These are phyloP conservation scores for Rhizopogon vulgaris DNA, from an alignment of 768 basidiomycete species.

Conservation along the genomic window DNA sequence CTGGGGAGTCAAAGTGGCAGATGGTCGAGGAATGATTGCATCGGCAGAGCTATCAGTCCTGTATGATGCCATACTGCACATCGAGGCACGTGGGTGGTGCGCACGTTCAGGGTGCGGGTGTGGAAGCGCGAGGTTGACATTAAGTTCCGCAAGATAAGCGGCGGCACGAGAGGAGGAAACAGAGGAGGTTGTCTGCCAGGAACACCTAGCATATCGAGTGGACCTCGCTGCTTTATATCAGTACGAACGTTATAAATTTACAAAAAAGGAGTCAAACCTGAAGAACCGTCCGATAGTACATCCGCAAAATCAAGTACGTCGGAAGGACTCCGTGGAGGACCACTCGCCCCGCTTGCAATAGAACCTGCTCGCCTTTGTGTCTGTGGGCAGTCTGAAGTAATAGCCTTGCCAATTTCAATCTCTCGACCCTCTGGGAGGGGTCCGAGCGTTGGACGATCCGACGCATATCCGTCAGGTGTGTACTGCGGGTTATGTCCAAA, in stretches of 20 bases:
- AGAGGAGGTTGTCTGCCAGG: conserved; percentile 29
- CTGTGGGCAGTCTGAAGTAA: neutral
- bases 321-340: conserved; percentile 6
- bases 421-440: conserved; percentile 50
- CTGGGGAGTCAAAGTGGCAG: conserved; percentile 10
- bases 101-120: conserved; percentile 14
- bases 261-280: neutral
- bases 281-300: neutral
- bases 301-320: conserved; percentile 7
- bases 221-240: conserved; percentile 12
- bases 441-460: conserved; percentile 28
- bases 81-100: conserved; percentile 30
- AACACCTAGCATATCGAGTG: conserved; percentile 17
- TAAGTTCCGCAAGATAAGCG: conserved; percentile 26
- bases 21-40: conserved; percentile 42
- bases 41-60: conserved; percentile 54
- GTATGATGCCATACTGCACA: conserved; percentile 50
- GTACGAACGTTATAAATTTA: neutral
- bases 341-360: conserved; percentile 9
- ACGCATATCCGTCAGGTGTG: conserved; percentile 1
- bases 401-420: conserved; percentile 12
- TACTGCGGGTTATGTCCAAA: conserved; percentile 26
- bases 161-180: conserved; percentile 12
- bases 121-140: conserved; percentile 21
- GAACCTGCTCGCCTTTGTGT: conserved; percentile 15